Base-by-base conservation (phyloP, 306 rosid genomes). In the Malus asiatica region DNA sequence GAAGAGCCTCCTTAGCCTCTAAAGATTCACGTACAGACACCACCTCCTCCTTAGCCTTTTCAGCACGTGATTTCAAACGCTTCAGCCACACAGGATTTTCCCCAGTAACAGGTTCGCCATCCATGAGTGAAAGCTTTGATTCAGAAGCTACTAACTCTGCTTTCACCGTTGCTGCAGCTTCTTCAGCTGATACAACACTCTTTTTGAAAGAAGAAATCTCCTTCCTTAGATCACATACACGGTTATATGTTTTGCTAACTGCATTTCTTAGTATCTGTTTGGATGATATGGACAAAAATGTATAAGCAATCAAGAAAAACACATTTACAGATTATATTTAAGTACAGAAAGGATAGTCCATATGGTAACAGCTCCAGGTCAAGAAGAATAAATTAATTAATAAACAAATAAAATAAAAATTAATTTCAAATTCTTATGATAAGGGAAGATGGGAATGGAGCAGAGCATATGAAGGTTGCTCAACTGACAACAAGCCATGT, bases 1-100 rank as follows among this genome's bases (percentile, higher is more conserved):
- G 93, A 83, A 96, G 96, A 84, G 96, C 99, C 71, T 92, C 96
- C 88, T 92, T 96, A n/a, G 98, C 97, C 81, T 92, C 98, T 74
- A 96, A 68, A 78, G 98, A 89, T 71, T 96, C 93, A 73, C 71
- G 86, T 72, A 85, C 78, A 29, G 96, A 89, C 75, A 84, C 68
- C 66, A 82, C 96, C 74, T 89, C 98, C 86, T 88, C 97, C 86
- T 83, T 87, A 15, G 91, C 83, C 82, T 92, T 96, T 76, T 89
- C 98, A 69, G 92, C 89, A 68, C 76, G 84, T 22, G 83, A 87
- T 83, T 90, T 92, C 88, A 96, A 85, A 45, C 96, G 96, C 87
- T 82, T 96, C 88, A 90, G 63, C 76, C 87, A 87, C 65, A 62
- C 82, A 30, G 98, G 99, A 78, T 89, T 96, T 58, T 96, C 99